Base-by-base conservation (phyloP, 352 stramenopile species). In the Elongisporangium undulatum region DNA sequence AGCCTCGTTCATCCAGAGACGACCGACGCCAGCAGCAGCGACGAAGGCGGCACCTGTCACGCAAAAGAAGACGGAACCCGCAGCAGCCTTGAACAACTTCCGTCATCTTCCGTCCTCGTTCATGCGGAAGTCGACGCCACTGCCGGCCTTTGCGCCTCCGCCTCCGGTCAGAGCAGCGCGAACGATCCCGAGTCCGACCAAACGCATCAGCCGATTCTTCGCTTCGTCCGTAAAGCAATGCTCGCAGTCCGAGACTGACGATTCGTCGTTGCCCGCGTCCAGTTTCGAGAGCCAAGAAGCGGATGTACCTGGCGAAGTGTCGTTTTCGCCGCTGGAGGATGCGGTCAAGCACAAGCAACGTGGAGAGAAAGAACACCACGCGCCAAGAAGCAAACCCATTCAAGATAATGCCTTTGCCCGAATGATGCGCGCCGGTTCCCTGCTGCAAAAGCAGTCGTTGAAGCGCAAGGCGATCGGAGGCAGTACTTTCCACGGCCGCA, bases 331-430 rank as follows among this genome's bases (percentile, higher is more conserved):
- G 3, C 29, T 72, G 19, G 62, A 76, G 48, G 63, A 63, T 12
- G 56, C 55, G 38, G 53, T 48, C 29, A 13, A 10, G 6, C 19
- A 54, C 55, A 16, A n/a, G 26, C 17, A 34, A 4, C 48, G 39
- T 3, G 19, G 64, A 53, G 66, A 60, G 7, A 90, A 87, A 41
- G 77, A 89, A 54, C 88, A 88, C 26, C 54, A 59, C 52, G 53
- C 56, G 4, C 71, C 75, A 8, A 73, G 64, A 59, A 51, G 24
- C 15, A 52, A 53, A 9, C 29, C 51, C 2, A 55, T 56, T 8
- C 82, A 84, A 52, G 80, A 91, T 59, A 94, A 87, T n/a, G 85
- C 85, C 2, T 94, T 94, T 58, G 77, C 81, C 26, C 72, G 85
- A 22, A 90, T 94, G 80, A 90, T 94, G 78, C 68, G 72, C 15